phyloP scores from a whole-genome alignment of 1,139 yeast species.

The Candida glucosophila region DNA sequence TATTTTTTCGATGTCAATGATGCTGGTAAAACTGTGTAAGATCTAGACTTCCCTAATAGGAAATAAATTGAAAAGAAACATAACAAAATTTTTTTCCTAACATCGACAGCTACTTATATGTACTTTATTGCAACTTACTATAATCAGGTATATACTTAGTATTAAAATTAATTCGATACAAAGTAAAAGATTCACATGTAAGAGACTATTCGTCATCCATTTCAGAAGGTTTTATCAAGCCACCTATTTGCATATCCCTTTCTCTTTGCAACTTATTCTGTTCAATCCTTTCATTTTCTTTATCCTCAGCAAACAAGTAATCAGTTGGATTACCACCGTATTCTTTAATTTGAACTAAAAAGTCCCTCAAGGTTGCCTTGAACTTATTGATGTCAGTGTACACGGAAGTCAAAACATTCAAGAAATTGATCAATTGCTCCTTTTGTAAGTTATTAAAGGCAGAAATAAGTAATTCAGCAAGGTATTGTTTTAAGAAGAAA shows the following conservation, averaged over 20 bases:
- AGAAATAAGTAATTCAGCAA: constrained; percentile 70
- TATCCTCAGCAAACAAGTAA: constrained; percentile 90
- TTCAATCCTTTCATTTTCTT: constrained; percentile 68
- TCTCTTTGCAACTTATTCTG: constrained; percentile 65
- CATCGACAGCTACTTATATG: too few relatives aligned
- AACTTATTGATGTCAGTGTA: constrained; percentile 72
- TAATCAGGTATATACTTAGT: too few relatives aligned
- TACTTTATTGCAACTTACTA: too few relatives aligned
- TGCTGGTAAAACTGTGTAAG: too few relatives aligned
- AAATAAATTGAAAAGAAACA: too few relatives aligned
- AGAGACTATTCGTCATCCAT: constrained; percentile 64
- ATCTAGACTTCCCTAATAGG: too few relatives aligned
- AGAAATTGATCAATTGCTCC: constrained; percentile 75
- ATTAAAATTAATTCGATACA: too few relatives aligned
- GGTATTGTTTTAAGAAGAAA: constrained; percentile 68
- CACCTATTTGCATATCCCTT: constrained; percentile 83
- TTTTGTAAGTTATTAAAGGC: constrained; percentile 89
- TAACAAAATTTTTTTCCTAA: too few relatives aligned
- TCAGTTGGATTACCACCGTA: constrained; percentile 92
- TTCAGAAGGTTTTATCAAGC: constrained; percentile 92
- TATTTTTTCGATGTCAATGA: too few relatives aligned
- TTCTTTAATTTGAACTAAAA: constrained; percentile 92
- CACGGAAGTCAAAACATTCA: constrained; percentile 64
- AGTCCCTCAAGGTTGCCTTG: constrained; percentile 84
- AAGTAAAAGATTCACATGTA: too few relatives aligned